Percentiles rank a stretch among this genome's conserved stretches.
Conservation (phyloP, 257 asterid species). For the Solanum piurae region DNA sequence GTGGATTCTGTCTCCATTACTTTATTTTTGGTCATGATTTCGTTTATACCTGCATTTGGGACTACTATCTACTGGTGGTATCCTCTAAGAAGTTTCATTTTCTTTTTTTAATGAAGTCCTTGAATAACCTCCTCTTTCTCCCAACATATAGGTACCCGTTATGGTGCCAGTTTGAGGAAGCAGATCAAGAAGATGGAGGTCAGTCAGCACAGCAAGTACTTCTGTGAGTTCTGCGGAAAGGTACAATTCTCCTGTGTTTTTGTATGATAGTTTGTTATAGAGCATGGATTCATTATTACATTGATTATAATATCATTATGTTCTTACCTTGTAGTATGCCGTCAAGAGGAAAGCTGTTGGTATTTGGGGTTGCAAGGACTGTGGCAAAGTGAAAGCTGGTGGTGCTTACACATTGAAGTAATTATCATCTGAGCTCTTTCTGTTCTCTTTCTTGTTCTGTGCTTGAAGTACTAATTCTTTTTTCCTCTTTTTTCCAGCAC, state of each 20-base stretch:
- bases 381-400: slow-evolving; percentile 57
- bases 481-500: slow-evolving; percentile 27
- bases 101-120: not conserved
- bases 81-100: no score
- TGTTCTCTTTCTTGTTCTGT: not conserved
- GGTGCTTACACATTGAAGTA: slow-evolving; percentile 60
- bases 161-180: slow-evolving; percentile 60
- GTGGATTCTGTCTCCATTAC: not conserved
- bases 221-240: slow-evolving; percentile 51
- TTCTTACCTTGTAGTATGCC: slow-evolving; percentile 25
- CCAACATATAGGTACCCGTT: slow-evolving; percentile 40
- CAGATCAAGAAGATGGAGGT: slow-evolving; percentile 61
- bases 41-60: not conserved
- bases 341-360: slow-evolving; percentile 64
- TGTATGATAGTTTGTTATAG: not conserved
- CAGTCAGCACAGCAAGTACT: slow-evolving; percentile 45
- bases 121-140: not conserved
- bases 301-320: not conserved
- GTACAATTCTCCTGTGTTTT: slow-evolving; percentile 11
- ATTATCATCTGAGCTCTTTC: not conserved
- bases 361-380: slow-evolving; percentile 65
- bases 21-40: not conserved
- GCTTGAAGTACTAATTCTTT: not conserved
- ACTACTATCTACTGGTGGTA: not conserved
- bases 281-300: not conserved